These are phyloP conservation scores for Prunus dulcis DNA, from an alignment of 306 rosid species.

Conservation along the genomic window DNA sequence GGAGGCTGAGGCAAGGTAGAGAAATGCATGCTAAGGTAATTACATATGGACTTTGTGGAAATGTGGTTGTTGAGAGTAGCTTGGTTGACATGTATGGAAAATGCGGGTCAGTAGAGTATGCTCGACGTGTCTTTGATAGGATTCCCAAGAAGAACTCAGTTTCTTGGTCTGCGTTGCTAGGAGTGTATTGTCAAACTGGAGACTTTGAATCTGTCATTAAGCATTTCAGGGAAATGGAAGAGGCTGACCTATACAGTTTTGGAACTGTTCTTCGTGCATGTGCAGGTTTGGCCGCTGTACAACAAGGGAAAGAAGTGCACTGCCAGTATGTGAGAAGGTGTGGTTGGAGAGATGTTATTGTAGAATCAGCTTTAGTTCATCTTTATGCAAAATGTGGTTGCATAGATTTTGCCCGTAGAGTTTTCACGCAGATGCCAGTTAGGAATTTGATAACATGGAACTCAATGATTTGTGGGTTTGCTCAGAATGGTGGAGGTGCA, in stretches of 20 bases:
- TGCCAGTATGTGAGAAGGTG: constrained; percentile 76
- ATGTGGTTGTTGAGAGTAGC: constrained; percentile 86
- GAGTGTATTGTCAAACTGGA: constrained; percentile 70
- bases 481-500: constrained; percentile 73
- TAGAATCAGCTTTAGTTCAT: constrained; percentile 85
- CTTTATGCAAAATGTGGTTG: constrained; percentile 87
- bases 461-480: constrained; percentile 79
- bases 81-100: constrained; percentile 94
- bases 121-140: constrained; percentile 58
- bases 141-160: constrained; percentile 61
- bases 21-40: constrained; percentile 68
- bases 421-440: constrained; percentile 53
- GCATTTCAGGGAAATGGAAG: constrained; percentile 57
- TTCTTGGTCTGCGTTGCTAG: constrained; percentile 79
- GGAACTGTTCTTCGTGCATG: constrained; percentile 80
- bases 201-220: constrained; percentile 55
- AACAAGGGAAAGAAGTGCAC: constrained; percentile 86
- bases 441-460: constrained; percentile 90
- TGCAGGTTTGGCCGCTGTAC: constrained; percentile 64
- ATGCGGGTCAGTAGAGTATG: constrained; percentile 49
- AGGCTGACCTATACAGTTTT: constrained; percentile 55
- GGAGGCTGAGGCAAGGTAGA: constrained; percentile 64
- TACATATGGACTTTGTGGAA: constrained; percentile 47
- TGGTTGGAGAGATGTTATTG: constrained; percentile 73
- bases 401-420: constrained; percentile 47